phyloP scores from a whole-genome alignment of 805 yeast genomes.

The Metschnikowia hibisci region DNA sequence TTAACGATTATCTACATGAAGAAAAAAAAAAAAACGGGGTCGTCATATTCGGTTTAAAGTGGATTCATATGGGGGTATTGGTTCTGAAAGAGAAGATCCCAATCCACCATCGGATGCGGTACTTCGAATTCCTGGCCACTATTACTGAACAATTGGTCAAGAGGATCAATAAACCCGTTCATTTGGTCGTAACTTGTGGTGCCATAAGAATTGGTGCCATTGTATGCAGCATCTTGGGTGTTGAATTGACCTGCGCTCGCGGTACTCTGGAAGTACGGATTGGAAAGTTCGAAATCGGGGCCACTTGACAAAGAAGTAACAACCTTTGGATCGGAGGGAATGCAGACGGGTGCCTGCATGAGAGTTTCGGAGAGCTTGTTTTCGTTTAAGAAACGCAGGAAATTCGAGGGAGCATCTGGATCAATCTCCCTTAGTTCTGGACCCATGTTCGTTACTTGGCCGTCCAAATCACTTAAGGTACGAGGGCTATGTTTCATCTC shows the following conservation, averaged over 20 bases:
- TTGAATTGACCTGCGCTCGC: background rate
- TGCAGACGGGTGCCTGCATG: background rate
- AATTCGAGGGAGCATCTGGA: conserved; percentile 1
- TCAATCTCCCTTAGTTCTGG: background rate
- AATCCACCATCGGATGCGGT: conserved; percentile 8
- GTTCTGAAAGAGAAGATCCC: conserved; percentile 14
- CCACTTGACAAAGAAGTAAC: background rate
- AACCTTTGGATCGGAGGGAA: background rate
- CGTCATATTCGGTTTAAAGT: background rate
- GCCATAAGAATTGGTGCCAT: background rate
- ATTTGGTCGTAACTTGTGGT: background rate
- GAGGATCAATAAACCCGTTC: conserved; percentile 2
- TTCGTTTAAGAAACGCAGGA: conserved; percentile 4
- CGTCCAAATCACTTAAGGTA: background rate
- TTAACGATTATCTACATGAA: too few relatives aligned
- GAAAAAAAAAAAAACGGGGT: too few relatives aligned
- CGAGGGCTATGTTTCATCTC: conserved; percentile 1
- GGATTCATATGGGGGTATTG: conserved; percentile 1
- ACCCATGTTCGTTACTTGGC: background rate
- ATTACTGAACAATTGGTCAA: conserved; percentile 14
- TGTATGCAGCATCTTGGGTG: too few relatives aligned
- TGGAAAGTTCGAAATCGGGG: background rate
- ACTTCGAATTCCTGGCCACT: conserved; percentile 14
- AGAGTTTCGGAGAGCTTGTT: background rate
- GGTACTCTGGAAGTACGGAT: background rate